Conservation (phyloP, 441 rosid genomes). For the Breynia disticha region DNA sequence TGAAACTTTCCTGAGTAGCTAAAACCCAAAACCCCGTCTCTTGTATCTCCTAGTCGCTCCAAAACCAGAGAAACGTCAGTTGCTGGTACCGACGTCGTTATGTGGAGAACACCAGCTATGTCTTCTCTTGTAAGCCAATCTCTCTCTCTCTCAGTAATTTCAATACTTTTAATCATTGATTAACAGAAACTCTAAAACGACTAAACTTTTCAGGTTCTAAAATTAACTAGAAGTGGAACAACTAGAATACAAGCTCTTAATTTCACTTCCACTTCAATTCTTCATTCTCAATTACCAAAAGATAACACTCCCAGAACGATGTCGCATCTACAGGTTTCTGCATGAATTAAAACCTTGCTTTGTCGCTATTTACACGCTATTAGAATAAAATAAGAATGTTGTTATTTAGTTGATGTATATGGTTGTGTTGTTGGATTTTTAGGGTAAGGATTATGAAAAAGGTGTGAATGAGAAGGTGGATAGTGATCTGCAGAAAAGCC, state of each 20-base stretch:
- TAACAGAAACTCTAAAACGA: background rate
- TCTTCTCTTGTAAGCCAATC: background rate
- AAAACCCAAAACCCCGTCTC: no score
- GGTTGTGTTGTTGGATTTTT: slow-evolving; percentile 5
- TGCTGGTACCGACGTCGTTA: no score
- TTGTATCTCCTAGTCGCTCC: no score
- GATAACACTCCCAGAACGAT: no score
- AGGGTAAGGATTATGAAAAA: slow-evolving; percentile 23
- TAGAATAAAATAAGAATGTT: no score
- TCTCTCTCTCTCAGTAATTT: slow-evolving; percentile 3
- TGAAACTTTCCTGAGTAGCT: no score
- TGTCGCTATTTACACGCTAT: no score
- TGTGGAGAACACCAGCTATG: slow-evolving; percentile 4
- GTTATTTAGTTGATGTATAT: slow-evolving; percentile 1
- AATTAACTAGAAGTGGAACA: background rate
- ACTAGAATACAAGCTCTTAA: no score
- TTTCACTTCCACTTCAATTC: no score
- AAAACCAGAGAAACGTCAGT: no score
- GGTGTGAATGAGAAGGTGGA: slow-evolving; percentile 16
- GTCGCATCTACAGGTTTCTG: background rate
- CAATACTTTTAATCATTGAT: slow-evolving; percentile 7
- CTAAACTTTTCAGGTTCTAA: background rate
- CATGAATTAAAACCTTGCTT: background rate
- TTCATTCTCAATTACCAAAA: no score
- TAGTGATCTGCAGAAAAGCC: slow-evolving; percentile 27